Percentiles rank a stretch among this genome's conserved stretches.
Evolutionary conservation across 2,329 filamentous ascomycete genomes (phyloP).

Genomic region (Dothistroma pini): DNA sequence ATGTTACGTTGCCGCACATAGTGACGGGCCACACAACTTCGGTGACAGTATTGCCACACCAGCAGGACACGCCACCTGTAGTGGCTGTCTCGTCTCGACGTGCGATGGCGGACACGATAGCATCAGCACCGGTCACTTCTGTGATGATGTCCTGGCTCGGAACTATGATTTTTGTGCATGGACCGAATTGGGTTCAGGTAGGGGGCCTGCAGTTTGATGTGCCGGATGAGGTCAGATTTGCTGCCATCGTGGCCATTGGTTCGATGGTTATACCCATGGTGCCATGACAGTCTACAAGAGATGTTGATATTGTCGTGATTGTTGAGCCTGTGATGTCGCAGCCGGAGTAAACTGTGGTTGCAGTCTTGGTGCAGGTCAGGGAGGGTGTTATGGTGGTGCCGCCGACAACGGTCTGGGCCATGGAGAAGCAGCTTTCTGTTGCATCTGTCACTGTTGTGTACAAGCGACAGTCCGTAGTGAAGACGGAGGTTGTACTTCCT

Average conservation of each 20-base stretch:
- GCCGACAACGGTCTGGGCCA: background rate
- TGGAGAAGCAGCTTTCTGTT: conserved; percentile 10
- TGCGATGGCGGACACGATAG: background rate
- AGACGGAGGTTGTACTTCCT: conserved; percentile 6
- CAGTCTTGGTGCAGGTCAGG: conserved; percentile 13
- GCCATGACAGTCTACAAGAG: conserved; percentile 1
- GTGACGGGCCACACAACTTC: conserved; percentile 7
- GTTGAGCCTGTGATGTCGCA: conserved; percentile 17
- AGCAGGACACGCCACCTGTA: background rate
- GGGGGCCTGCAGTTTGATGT: conserved; percentile 3
- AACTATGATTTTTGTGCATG: conserved; percentile 4
- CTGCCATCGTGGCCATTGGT: conserved; percentile 1
- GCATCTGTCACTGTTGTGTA: conserved; percentile 15
- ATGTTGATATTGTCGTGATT: conserved; percentile 6
- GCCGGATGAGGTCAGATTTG: background rate
- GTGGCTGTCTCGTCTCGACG: background rate
- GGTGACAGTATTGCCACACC: background rate
- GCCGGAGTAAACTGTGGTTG: conserved; percentile 11
- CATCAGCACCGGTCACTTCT: background rate
- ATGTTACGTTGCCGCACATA: conserved; percentile 2
- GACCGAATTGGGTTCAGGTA: background rate
- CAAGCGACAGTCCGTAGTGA: conserved; percentile 10
- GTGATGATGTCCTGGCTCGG: background rate
- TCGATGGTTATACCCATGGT: conserved; percentile 1
- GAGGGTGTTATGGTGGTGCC: conserved; percentile 4